Base-by-base conservation (phyloP, 2,329 filamentous ascomycete species). In the Fusarium decemcellulare region DNA sequence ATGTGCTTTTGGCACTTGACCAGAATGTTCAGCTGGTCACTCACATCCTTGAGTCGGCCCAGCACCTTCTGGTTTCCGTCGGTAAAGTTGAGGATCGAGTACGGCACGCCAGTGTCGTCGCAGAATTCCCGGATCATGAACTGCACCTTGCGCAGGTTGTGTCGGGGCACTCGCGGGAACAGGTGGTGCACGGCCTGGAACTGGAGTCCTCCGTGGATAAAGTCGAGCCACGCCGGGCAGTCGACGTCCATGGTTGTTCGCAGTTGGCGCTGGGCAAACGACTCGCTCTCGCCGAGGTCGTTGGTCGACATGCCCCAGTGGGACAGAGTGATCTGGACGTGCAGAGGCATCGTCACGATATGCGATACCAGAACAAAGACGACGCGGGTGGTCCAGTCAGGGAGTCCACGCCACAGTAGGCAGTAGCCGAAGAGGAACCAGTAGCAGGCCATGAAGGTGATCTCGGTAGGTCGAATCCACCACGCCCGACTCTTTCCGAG, bases 191-290 rank as follows among this genome's bases (percentile, higher is more conserved):
- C 86, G 8, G 87, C 90, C 78, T 93, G 91, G 79, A 93, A 93
- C 79, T 93, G 91, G 30, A 93, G 82, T 2, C 91, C 91, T 51
- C 91, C 91, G 76, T 93, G 91, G 74, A 92, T 84, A 71, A 90
- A 93, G 76, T 93, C 91, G 29, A 93, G 81, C 91, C 91, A 93
- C 27, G 84, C 81, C 0, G 91, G 91, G 78, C 91, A 93, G 72
- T 92, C 90, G 50, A 93, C 88, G 72, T 93, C 91, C 90, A 93
- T 92, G 29, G 90, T 92, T 4, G 91, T 93, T 46, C 91, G 85
- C 39, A 93, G 81, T 84, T 91, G 90, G 73, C 89, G 88, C 80
- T 92, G 90, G 0, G 90, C 83, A 74, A 92, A 93, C 1, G 88
- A 91, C 75, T 93, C 91, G 58, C 83, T 81, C 48, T 88, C 85